Base-by-base conservation (phyloP, 23 red algal genomes). In the Porphyridium purpureum region DNA sequence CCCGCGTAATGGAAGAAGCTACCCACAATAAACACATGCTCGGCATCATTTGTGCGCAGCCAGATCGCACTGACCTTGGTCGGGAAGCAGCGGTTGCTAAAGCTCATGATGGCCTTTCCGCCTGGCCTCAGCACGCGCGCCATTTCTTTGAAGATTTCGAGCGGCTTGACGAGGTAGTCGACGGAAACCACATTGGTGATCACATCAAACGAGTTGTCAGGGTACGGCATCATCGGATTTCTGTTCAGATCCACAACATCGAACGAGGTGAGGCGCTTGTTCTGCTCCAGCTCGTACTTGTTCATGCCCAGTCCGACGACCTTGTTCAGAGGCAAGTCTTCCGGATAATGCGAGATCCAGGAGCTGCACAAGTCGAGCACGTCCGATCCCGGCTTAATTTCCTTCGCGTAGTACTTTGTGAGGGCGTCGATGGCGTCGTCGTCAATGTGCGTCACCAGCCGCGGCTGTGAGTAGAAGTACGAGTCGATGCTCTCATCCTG, bases 1-100 rank as follows among this genome's bases (percentile, higher is more conserved):
- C 76, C 69, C 49, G 72, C 60, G 70, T 74, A 98, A 63, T 86
- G 80, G 49, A 98, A 98, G 69, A 75, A 98, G 55, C 77, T 82
- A 5, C 90, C 90, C 1, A 98, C 79, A 28, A 86, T 82, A 44
- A 80, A 86, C 34, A 75, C 79, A 35, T 80, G 90, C 38, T 98
- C 90, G 31, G 81, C 24, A 61, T 98, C 90, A 21, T 52, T 54
- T 11, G 70, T 86, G 29, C 62, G 31, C 23, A 64, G 58, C 90
- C 90, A 98, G 5, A 86, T 66, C 47, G 78, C 63, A 27, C 85
- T 72, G 0, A 62, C 90, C 64, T 98, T 86, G 8, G 72, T 79
- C 28, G 79, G 74, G 50, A 98, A 98, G 59, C 80, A 98, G 1
- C 90, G 73, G 52, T 98, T 98, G 3, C 70, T 80, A 29, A 84